A percentile compares a stretch with the other conserved stretches of the same genome.
Evolutionary conservation across 1,284 basidiomycete genomes (phyloP).

Genomic region (Ustilago vetiveriae): DNA sequence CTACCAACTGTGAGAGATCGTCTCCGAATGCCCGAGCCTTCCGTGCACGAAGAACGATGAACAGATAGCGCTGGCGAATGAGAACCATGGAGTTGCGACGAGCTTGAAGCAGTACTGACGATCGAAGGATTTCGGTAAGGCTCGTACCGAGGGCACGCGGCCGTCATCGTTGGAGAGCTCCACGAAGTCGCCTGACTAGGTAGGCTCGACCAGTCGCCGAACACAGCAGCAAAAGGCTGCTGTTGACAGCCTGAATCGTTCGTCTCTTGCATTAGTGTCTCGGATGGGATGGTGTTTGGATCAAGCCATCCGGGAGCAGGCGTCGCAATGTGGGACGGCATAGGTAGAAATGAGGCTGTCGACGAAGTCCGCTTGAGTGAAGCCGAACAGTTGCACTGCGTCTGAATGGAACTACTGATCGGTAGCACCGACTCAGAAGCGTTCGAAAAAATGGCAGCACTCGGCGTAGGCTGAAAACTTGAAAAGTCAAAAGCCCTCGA

Average conservation of each 20-base stretch:
- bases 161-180: neutral
- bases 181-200: too few species aligned
- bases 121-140: conserved; percentile 15
- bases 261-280: neutral
- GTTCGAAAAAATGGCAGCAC: too few species aligned
- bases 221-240: too few species aligned
- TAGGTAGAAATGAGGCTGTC: neutral
- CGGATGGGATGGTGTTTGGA: neutral
- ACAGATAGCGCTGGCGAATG: neutral
- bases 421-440: too few species aligned
- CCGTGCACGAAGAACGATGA: neutral
- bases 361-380: conserved; percentile 1
- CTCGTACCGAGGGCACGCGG: conserved; percentile 4
- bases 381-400: conserved; percentile 2
- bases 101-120: conserved; percentile 7
- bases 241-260: too few species aligned
- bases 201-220: too few species aligned
- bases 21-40: neutral
- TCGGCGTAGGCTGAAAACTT: too few species aligned
- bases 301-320: conserved; percentile 28
- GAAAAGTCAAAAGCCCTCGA: too few species aligned
- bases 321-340: conserved; percentile 1
- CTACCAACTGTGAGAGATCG: conserved; percentile 18
- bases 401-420: neutral
- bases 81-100: conserved; percentile 1